A percentile compares a stretch with the other conserved stretches of the same genome.
Conservation (phyloP, 2,329 filamentous ascomycete species). For the Fusarium euwallaceae region DNA sequence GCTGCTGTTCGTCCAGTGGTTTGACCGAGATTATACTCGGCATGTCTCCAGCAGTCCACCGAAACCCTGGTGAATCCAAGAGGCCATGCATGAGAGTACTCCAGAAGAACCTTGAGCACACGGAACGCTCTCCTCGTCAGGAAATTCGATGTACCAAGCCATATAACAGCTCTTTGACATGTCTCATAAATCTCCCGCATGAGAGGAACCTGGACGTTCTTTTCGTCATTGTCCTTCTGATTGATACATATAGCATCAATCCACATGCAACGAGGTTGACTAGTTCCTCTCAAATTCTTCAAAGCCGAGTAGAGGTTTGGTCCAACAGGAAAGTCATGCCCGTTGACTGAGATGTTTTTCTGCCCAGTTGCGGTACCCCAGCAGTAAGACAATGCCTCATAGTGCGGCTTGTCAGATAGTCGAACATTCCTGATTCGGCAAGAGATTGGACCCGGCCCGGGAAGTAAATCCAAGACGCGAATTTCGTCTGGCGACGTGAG, state of each 20-base stretch:
- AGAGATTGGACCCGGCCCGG: neutral
- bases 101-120: neutral
- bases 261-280: neutral
- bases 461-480: neutral
- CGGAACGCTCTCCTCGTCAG: neutral
- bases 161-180: neutral
- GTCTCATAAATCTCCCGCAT: conserved; percentile 13
- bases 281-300: neutral
- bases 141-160: neutral
- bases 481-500: neutral
- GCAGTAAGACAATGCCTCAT: conserved; percentile 15
- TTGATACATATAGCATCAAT: neutral
- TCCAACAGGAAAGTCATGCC: neutral
- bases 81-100: neutral
- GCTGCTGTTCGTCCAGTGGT: neutral
- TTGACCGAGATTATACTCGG: neutral
- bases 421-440: neutral
- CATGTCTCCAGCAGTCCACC: neutral
- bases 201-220: conserved; percentile 4
- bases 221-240: conserved; percentile 3
- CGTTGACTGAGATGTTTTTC: conserved; percentile 3
- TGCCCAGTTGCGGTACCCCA: conserved; percentile 3
- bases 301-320: neutral
- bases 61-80: neutral
- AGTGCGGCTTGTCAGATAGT: conserved; percentile 5